Evolutionary conservation across 2,329 filamentous ascomycete species (phyloP).

Genomic region (Scedosporium boydii): DNA sequence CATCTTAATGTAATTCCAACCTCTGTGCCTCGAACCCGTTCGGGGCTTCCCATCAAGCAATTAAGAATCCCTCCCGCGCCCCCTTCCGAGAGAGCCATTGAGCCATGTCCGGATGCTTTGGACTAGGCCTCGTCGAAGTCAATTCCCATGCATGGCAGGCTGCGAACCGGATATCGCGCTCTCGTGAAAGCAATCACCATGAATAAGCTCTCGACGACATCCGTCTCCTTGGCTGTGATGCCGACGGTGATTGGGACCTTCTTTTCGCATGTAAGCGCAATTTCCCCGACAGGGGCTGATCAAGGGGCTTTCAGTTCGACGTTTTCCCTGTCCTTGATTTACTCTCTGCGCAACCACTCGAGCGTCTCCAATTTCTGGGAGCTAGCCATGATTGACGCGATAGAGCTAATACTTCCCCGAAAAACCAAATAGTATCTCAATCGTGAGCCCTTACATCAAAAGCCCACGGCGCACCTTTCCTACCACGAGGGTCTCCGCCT

Average conservation of each 20-base stretch:
- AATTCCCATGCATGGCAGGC: not conserved
- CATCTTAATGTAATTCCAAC: not conserved
- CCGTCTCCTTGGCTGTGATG: constrained; percentile 74
- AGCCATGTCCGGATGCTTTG: not conserved
- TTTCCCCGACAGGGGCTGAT: not conserved
- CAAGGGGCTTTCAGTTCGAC: not conserved
- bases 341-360: too few species aligned
- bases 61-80: not conserved
- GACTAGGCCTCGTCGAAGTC: not conserved
- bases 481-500: constrained; percentile 90
- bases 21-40: not conserved
- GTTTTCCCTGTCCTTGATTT: not conserved
- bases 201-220: constrained; percentile 63
- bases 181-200: constrained; percentile 25
- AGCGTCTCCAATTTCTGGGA: not conserved
- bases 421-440: constrained; percentile 59
- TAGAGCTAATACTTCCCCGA: not conserved
- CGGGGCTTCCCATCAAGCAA: not conserved
- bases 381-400: not conserved
- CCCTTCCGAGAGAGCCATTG: not conserved
- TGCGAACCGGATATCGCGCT: not conserved
- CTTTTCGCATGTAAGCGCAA: constrained; percentile 61
- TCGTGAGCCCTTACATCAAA: constrained; percentile 62
- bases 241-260: constrained; percentile 82
- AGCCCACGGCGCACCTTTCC: constrained; percentile 81